These are phyloP conservation scores for Chaetomium olivaceum DNA, from an alignment of 2,329 filamentous ascomycete genomes.

Conservation along the genomic window DNA sequence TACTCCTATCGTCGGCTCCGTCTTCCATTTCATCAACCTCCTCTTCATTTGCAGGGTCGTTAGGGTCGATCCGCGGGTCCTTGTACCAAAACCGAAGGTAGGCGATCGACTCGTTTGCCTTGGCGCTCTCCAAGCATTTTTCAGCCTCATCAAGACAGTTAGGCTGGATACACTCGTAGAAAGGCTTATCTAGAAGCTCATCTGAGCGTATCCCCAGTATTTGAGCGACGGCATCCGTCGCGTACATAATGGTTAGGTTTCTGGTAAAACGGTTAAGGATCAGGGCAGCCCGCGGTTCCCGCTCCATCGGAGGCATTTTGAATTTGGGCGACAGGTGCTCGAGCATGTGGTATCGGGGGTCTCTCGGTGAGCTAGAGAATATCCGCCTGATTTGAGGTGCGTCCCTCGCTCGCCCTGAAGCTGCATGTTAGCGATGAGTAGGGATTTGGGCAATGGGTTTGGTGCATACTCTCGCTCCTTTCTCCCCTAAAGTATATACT, in stretches of 20 bases:
- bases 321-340: conserved; percentile 84
- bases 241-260: conserved; percentile 82
- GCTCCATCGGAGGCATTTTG: conserved; percentile 60
- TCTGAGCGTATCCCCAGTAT: conserved; percentile 72
- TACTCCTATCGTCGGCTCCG: conserved; percentile 38
- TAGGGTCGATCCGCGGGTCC: conserved; percentile 65
- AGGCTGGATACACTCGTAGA: conserved; percentile 83
- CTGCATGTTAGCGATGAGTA: conserved; percentile 24
- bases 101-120: conserved; percentile 87
- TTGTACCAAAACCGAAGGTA: conserved; percentile 85
- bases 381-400: conserved; percentile 76
- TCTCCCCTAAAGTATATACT: conserved; percentile 71
- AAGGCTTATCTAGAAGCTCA: conserved; percentile 72
- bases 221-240: conserved; percentile 72
- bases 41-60: conserved; percentile 46
- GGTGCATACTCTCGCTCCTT: conserved; percentile 72
- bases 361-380: conserved; percentile 77
- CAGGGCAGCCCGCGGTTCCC: conserved; percentile 79
- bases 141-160: conserved; percentile 76
- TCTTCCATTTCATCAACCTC: conserved; percentile 48
- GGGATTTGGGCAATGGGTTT: not conserved
- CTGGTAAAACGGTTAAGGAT: conserved; percentile 86
- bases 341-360: conserved; percentile 88
- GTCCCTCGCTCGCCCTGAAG: conserved; percentile 70
- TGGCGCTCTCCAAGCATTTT: conserved; percentile 78